Conservation (phyloP, 129 eudicot genomes). For the carrot (Daucus carota) region DH1_v3.0 NC_030388.2:15397001-15397500, state of each 20-base stretch:
- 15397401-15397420: too few species aligned
- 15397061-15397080: too few species aligned
- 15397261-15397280: conserved; percentile 78
- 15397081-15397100: too few species aligned
- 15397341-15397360: conserved; percentile 28
- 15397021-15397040: conserved; percentile 46
- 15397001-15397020: conserved; percentile 49
- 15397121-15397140: conserved; percentile 55
- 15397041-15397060: background rate
- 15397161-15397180: conserved; percentile 58
- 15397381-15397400: conserved; percentile 5
- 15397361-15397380: conserved; percentile 51
- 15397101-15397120: too few species aligned
- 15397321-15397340: conserved; percentile 42
- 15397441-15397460: too few species aligned
- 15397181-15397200: conserved; percentile 53
- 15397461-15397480: too few species aligned
- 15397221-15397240: conserved; percentile 69
- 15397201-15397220: conserved; percentile 51
- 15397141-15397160: conserved; percentile 46
- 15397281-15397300: conserved; percentile 54
- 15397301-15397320: conserved; percentile 49
- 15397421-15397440: too few species aligned
- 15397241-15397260: conserved; percentile 59
- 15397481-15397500: too few species aligned